Evolutionary conservation across 169 alveolate species (phyloP), one percentile per base, ranked within the genome.

Genomic region (Pseudocohnilembus persalinus): DNA sequence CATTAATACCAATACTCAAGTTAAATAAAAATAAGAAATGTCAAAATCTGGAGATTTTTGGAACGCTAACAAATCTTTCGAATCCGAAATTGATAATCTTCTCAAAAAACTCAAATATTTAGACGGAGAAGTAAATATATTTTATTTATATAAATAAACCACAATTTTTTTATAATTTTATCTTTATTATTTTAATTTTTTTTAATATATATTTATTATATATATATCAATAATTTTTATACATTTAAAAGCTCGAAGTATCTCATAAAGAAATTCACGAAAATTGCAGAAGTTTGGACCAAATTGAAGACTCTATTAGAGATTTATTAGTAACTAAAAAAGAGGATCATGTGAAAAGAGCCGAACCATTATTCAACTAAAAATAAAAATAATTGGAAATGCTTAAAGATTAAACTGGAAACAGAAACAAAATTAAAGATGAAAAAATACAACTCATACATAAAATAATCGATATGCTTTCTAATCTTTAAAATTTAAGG

Each of bases 381-480:
- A 86, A 86, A 65, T 29, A 86, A 33, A 80, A 82, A 31, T 68
- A 86, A 25, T 80, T 79, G 35, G 74, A 81, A 68, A 34, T 81
- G 11, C 30, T 86, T 0, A 86, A 86, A 73, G 73, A 74, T 1
- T 75, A 77, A 73, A 31, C 81, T 33, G 31, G 33, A 29, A 49
- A 79, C 28, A 80, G 90, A 86, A 86, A 86, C 64, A 86, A 86
- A 81, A 80, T 86, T 15, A 86, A 86, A 28, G 90, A 86, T 86
- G 90, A 86, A 74, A 86, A 86, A 65, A 86, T 86, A 74, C 32
- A 33, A 63, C 34, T 81, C 25, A 86, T 86, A 29, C 75, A 86
- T 81, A 76, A 81, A 65, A 86, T 86, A 16, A 81, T 86, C 29
- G 83, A 86, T 73, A 72, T 73, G 34, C 75, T 86, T 32, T 32